Evolutionary conservation across 2,329 filamentous ascomycete species (phyloP).

Genomic region (Hypoxylon sp.): DNA sequence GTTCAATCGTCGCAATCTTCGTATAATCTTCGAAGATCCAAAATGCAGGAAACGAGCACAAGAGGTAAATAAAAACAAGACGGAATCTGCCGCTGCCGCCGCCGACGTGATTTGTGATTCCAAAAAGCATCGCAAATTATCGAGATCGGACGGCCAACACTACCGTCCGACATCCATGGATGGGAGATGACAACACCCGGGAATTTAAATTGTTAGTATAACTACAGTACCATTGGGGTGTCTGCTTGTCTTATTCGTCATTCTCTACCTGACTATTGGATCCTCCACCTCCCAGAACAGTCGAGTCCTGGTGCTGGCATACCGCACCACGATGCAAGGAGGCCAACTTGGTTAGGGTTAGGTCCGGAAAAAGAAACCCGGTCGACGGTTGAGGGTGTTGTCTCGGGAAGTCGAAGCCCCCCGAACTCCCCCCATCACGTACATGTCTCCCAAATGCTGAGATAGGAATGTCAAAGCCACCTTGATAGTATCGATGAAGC

Average conservation of each 20-base stretch:
- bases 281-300: constrained; percentile 16
- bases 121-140: constrained; percentile 23
- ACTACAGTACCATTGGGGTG: constrained; percentile 29
- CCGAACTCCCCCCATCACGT: neutral
- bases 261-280: constrained; percentile 20
- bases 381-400: constrained; percentile 12
- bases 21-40: neutral
- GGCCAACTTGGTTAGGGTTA: constrained; percentile 24
- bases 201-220: constrained; percentile 29
- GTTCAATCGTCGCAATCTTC: constrained; percentile 1
- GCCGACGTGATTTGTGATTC: constrained; percentile 14
- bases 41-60: neutral
- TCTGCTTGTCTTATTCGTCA: constrained; percentile 34
- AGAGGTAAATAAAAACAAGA: constrained; percentile 3
- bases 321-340: constrained; percentile 41
- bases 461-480: constrained; percentile 17
- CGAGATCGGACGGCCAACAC: constrained; percentile 23
- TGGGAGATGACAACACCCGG: constrained; percentile 19
- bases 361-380: constrained; percentile 35
- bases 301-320: constrained; percentile 35
- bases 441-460: neutral
- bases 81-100: constrained; percentile 24
- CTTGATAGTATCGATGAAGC: constrained; percentile 16
- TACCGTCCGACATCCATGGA: constrained; percentile 3
- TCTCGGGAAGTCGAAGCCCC: constrained; percentile 14